Evolutionary conservation across 495 filamentous ascomycete species (phyloP).

Genomic region (Delitschia confertaspora): DNA sequence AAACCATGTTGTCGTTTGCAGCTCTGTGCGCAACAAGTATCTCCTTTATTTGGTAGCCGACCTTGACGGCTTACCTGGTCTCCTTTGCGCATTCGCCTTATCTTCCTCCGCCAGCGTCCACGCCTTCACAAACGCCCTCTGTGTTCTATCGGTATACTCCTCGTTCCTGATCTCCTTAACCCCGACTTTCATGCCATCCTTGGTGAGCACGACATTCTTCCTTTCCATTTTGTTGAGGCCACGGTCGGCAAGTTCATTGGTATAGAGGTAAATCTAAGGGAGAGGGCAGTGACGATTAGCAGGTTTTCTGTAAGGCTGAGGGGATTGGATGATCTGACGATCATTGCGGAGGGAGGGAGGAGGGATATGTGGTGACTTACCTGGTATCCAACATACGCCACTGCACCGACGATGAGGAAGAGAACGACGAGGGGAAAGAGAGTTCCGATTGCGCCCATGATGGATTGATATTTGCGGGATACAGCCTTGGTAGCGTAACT

Average conservation of each 20-base stretch:
- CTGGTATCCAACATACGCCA: conserved; percentile 62
- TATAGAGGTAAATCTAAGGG: conserved; percentile 54
- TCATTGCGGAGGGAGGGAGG: not conserved
- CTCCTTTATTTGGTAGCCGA: too few relatives aligned
- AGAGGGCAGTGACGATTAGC: too few relatives aligned
- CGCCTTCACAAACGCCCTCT: conserved; percentile 45
- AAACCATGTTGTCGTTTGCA: too few relatives aligned
- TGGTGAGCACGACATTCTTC: conserved; percentile 70
- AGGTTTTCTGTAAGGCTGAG: too few relatives aligned
- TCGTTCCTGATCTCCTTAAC: conserved; percentile 68
- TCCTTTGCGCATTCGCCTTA: too few relatives aligned
- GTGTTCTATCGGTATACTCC: conserved; percentile 71
- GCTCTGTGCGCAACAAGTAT: too few relatives aligned
- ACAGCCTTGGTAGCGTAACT: not conserved
- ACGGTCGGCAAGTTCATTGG: conserved; percentile 56
- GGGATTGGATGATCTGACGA: too few relatives aligned
- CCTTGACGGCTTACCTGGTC: too few relatives aligned
- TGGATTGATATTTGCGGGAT: not conserved
- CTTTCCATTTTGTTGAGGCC: conserved; percentile 70
- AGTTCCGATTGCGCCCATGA: conserved; percentile 38
- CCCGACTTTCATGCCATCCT: conserved; percentile 74
- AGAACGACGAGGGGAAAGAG: conserved; percentile 68
- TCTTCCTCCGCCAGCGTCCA: conserved; percentile 30
- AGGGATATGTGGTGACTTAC: conserved; percentile 19
- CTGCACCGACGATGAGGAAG: conserved; percentile 50